phyloP scores from a whole-genome alignment of 2,329 filamentous ascomycete species.

The Fusarium sp. region DNA sequence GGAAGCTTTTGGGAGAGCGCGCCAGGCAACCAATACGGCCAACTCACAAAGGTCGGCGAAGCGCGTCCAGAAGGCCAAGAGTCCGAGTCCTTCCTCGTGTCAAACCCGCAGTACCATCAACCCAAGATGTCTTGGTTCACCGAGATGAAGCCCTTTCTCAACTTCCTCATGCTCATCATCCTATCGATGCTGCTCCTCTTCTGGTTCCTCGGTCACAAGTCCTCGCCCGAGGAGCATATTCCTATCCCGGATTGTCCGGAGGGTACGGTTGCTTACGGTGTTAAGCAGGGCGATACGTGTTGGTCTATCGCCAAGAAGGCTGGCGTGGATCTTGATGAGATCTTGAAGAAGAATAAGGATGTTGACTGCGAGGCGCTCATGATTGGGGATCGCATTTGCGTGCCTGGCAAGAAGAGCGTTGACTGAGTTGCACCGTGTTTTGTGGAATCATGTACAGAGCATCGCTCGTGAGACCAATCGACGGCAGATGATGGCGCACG shows the following conservation, averaged over 20 bases:
- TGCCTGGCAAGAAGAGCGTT: constrained; percentile 48
- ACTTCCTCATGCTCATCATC: constrained; percentile 66
- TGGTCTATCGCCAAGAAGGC: constrained; percentile 61
- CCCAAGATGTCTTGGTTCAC: constrained; percentile 60
- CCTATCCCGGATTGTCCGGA: constrained; percentile 44
- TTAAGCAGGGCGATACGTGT: constrained; percentile 63
- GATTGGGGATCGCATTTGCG: constrained; percentile 58
- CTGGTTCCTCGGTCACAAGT: constrained; percentile 57
- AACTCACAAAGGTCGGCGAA: constrained; percentile 55
- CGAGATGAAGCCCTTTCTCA: constrained; percentile 66
- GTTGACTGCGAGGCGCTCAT: constrained; percentile 60
- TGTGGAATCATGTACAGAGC: constrained; percentile 2
- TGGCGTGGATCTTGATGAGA: constrained; percentile 57
- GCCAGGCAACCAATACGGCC: constrained; percentile 62
- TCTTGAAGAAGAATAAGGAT: constrained; percentile 58
- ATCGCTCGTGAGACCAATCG: background rate
- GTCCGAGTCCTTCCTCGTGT: constrained; percentile 48
- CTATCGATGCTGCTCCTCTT: constrained; percentile 62
- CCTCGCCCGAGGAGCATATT: constrained; percentile 35
- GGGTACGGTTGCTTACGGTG: constrained; percentile 51
- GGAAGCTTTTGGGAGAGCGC: constrained; percentile 63
- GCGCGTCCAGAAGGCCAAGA: constrained; percentile 45
- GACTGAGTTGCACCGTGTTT: constrained; percentile 3
- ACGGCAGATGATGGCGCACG: constrained; percentile 6
- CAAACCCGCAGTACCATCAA: constrained; percentile 16